Base-by-base conservation (phyloP, 1,139 yeast species). In the Ogataea hybrid region DNA sequence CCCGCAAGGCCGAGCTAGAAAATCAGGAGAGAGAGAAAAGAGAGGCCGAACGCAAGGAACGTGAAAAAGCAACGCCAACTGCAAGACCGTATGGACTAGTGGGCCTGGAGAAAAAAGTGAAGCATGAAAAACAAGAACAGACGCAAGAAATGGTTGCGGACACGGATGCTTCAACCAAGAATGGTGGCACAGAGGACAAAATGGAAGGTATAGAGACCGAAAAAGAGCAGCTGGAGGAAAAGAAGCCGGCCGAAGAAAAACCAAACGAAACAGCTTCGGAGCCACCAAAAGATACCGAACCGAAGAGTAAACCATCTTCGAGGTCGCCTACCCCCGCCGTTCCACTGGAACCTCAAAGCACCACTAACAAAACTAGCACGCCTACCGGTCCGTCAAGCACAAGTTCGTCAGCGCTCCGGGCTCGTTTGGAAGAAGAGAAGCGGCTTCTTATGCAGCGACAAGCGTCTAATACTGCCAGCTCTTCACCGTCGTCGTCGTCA, bases 51-150 rank as follows among this genome's bases (percentile, higher is more conserved):
- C 30, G 41, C 15, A 31, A 35, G 37, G 44, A 39, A 12, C 36
- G 36, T n/a, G 32, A 35, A 31, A 41, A 36, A 23, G 14, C 46
- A 5, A 17, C 31, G 1, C 39, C 43, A 5, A 31, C 38, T 4
- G 48, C 51, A 2, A 54, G 47, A 34, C 59, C 62, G 2, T 59
- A 59, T 36, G 63, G 63, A 11, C 41, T 58, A 28, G 59, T 58
- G 25, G 59, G 57, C 8, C 32, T 57, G 21, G 44, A 44, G 18
- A 49, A 43, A 39, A 44, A 39, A 25, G 38, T 20, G 25, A 40
- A 40, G 34, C 22, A 11, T 4, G 32, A 17, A 30, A 30, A n/a
- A 31, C 9, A 17, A 20, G 35, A 41, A 9, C 32, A 17, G 9
- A 20, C 25, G 7, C 20, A 33, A 2, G 47, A 21, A n/a, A 25